Evolutionary conservation across 2,329 filamentous ascomycete genomes (phyloP), one percentile per base, ranked within the genome.

Genomic region (Clarireedia monteithiana): DNA sequence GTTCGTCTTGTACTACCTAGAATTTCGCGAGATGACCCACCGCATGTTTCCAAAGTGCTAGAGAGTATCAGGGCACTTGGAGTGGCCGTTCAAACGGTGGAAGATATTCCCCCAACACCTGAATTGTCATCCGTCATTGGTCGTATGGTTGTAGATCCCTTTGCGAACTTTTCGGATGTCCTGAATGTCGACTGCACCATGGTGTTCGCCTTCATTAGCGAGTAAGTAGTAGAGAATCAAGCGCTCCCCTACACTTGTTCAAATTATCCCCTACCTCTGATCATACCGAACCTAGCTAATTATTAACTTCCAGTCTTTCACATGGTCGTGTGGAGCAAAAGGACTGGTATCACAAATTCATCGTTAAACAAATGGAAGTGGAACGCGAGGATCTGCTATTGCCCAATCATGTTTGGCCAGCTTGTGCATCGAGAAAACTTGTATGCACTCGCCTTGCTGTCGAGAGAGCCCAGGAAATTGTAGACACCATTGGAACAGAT

Each of bases 161-260:
- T 70, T 6, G 63, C 69, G 3, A 62, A 62, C 5, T 69, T 77
- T 30, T 72, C 75, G 1, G 60, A 71, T 2, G 73, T 70, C 0
- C 63, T 82, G 17, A 82, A 83, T 62, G 74, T 83, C 53, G 80
- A 83, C 66, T 82, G 78, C 65, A 88, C 85, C 0, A 77, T 88
- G 54, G 75, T 89, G 1, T 76, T 89, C 5, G 85, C 84, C 4
- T 73, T 88, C 17, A 79, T 85, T 2, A 87, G 83, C 3, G 85
- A 89, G 63, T 56, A 27, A 55, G 53, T 55, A 55, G 15, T 15
- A 26, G 14, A 4, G n/a, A 55, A 10, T 50, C 14, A 45, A 7
- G 23, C 23, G 27, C 24, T 17, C 39, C 6, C 42, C 9, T 23
- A 4, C 4, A 14, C 23, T 7, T 24, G 6, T 26, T 47, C 23